Conservation (phyloP, 1,139 yeast species). For the Debaryomyces udenii region DNA sequence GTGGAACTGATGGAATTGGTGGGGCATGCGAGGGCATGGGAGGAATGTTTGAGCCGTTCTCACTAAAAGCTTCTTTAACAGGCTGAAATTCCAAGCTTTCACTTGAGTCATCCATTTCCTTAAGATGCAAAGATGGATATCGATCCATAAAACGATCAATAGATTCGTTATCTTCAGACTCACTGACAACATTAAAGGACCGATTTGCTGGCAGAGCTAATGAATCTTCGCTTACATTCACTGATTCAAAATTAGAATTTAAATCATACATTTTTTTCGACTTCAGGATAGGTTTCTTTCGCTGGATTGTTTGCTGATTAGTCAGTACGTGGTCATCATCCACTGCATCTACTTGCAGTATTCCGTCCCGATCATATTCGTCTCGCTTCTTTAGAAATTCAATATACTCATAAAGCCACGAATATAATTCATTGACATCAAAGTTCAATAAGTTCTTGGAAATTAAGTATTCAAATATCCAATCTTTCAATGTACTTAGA, state of each 20-base stretch:
- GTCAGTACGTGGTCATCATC: neutral
- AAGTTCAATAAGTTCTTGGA: conserved; percentile 37
- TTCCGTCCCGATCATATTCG: conserved; percentile 8
- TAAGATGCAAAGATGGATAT: conserved; percentile 6
- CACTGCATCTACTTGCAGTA: too few relatives aligned
- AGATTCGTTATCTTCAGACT: conserved; percentile 7
- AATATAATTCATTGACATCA: conserved; percentile 40
- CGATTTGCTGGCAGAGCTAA: neutral
- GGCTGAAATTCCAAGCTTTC: conserved; percentile 7
- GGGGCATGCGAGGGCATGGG: conserved; percentile 7
- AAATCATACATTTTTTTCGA: conserved; percentile 1
- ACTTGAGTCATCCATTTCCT: neutral
- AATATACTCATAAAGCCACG: conserved; percentile 47
- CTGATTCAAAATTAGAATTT: neutral
- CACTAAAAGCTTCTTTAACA: neutral
- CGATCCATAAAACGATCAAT: conserved; percentile 6
- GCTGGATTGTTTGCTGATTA: neutral
- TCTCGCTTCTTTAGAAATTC: conserved; percentile 42
- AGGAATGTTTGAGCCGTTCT: neutral
- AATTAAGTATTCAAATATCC: conserved; percentile 35
- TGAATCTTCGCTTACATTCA: neutral
- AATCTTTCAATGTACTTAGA: conserved; percentile 28
- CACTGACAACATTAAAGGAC: conserved; percentile 1
- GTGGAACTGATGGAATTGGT: conserved; percentile 10
- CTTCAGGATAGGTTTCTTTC: conserved; percentile 5